Conservation (phyloP, 495 filamentous ascomycete species). For the Elasticomyces elasticus region DNA sequence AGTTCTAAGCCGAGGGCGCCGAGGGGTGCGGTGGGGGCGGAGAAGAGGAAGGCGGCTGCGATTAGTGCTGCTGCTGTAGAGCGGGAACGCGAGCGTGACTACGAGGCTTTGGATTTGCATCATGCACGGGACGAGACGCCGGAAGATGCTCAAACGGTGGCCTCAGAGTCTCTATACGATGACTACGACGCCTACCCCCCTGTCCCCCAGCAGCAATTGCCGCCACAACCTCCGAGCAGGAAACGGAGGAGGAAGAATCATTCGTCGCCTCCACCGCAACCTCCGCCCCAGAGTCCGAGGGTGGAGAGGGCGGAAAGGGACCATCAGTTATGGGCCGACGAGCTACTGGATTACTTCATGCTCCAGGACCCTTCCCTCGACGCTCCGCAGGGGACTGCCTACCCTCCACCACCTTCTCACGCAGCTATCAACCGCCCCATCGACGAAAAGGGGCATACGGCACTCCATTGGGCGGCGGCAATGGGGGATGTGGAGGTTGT, state of each 20-base stretch:
- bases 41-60: too few species aligned
- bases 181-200: constrained; percentile 69
- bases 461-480: constrained; percentile 92
- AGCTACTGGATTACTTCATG: constrained; percentile 91
- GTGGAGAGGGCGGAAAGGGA: constrained; percentile 68
- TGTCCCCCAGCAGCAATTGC: constrained; percentile 47
- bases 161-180: constrained; percentile 64
- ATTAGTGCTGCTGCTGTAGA: too few species aligned
- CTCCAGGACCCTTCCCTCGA: constrained; percentile 56
- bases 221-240: constrained; percentile 73
- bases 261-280: too few species aligned
- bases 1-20: constrained; percentile 59
- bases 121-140: constrained; percentile 58
- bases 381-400: constrained; percentile 45
- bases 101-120: constrained; percentile 40
- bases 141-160: constrained; percentile 52
- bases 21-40: constrained; percentile 5
- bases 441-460: constrained; percentile 78
- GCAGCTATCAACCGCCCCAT: constrained; percentile 83
- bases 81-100: constrained; percentile 38
- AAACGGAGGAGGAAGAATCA: too few species aligned
- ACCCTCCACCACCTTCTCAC: constrained; percentile 67
- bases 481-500: constrained; percentile 95
- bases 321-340: constrained; percentile 82
- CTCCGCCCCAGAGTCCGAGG: too few species aligned